Evolutionary conservation across 2,329 filamentous ascomycete genomes (phyloP).

Genomic region (Paracoccidioides lutzii): DNA sequence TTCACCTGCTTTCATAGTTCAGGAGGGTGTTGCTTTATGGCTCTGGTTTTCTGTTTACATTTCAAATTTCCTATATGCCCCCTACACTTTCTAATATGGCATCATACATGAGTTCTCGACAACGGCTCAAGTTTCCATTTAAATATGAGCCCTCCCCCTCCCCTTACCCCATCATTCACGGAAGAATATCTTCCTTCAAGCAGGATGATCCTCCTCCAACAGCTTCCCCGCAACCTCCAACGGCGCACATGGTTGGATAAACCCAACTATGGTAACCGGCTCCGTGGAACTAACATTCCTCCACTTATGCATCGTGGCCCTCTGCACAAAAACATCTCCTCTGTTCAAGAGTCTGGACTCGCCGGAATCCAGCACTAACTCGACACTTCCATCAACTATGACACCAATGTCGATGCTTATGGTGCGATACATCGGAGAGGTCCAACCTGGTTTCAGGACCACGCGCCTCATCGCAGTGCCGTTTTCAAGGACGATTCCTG

Average conservation of each 20-base stretch:
- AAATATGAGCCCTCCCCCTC: neutral
- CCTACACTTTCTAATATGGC: too few relatives aligned
- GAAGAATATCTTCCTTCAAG: neutral
- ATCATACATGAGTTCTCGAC: too few relatives aligned
- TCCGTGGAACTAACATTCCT: slow-evolving; percentile 30
- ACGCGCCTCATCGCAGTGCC: slow-evolving; percentile 25
- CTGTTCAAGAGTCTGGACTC: slow-evolving; percentile 19
- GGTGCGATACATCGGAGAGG: slow-evolving; percentile 26
- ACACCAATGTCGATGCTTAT: slow-evolving; percentile 27
- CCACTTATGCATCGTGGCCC: slow-evolving; percentile 27
- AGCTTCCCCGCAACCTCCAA: slow-evolving; percentile 3
- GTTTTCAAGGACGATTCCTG: slow-evolving; percentile 19
- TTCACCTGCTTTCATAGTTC: neutral
- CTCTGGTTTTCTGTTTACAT: too few relatives aligned
- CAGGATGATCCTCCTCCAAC: slow-evolving; percentile 1
- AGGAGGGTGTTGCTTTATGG: too few relatives aligned
- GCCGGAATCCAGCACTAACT: slow-evolving; percentile 26
- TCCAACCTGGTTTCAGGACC: slow-evolving; percentile 22
- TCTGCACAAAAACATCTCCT: slow-evolving; percentile 25
- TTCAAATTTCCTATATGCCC: too few relatives aligned
- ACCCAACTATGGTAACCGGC: slow-evolving; percentile 31
- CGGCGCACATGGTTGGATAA: neutral
- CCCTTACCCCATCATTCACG: neutral
- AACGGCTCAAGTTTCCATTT: neutral
- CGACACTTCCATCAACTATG: slow-evolving; percentile 26